Base-by-base conservation (phyloP, 1,284 basidiomycete species). In the Gomphus bonarii region DNA sequence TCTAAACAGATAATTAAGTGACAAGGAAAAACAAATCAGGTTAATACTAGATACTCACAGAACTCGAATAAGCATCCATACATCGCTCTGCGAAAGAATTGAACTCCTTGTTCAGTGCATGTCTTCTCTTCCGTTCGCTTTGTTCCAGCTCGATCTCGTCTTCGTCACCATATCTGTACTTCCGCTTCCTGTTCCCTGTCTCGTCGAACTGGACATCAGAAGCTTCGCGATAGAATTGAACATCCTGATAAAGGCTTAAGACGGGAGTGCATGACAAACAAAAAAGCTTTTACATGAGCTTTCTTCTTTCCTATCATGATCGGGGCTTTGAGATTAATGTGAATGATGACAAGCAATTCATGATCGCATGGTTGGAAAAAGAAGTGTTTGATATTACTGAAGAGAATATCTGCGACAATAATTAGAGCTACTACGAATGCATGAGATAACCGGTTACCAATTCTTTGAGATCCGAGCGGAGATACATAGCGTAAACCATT, bases 231-330 rank as follows among this genome's bases (percentile, higher is more conserved):
- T 91, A 97, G 72, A 99, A 98, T 81, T 99, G 97, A 9, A 99
- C 84, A 68, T 99, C 97, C 86, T 93, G 7, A 22, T 57, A 28
- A 35, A 44, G 43, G 35, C 55, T 44, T 38, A 8, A 46, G 40
- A 25, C 3, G 53, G 51, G 30, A 10, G 11, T 28, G 50, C 5
- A 14, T 28, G 40, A 44, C 31, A 58, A 16, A 42, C 12, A n/a
- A 31, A 11, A 30, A 30, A 6, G 28, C 8, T 72, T 80, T 55
- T 68, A 90, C 90, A 62, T 88, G 90, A 18, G 95, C 88, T 72
- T 99, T 99, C 73, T 94, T 95, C 79, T 99, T 99, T 61, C 97
- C 95, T 63, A 99, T 89, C 81, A 99, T 95, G 70, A 99, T 99
- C 3, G 97, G 97, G 1, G 93, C 84, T 71, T 86, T 97, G 60